Percentiles rank a stretch among this genome's conserved stretches.
These are phyloP conservation scores for Caryopteris hybrid DNA, from an alignment of 305 asterid genomes.

Conservation along the genomic window DNA sequence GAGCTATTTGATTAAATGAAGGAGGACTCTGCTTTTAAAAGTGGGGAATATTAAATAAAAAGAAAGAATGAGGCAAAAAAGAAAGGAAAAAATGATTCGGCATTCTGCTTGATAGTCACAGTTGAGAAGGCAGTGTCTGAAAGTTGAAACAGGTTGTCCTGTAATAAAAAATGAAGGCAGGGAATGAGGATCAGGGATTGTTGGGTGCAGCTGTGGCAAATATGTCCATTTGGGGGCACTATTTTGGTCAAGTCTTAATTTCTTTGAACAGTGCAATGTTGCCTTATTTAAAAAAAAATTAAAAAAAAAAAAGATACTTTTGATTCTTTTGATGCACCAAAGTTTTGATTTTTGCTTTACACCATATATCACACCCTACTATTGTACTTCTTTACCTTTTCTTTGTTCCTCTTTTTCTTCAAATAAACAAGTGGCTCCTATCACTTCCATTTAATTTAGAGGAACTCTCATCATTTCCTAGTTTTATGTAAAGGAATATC, in stretches of 20 bases:
- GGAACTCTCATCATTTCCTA: not conserved
- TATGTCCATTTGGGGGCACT: slow-evolving; percentile 34
- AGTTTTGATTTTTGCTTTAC: slow-evolving; percentile 40
- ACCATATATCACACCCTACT: slow-evolving; percentile 33
- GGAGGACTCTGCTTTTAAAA: too few species aligned
- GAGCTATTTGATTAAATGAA: too few species aligned
- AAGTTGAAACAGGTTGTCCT: slow-evolving; percentile 24
- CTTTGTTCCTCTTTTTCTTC: not conserved
- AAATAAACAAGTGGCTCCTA: not conserved
- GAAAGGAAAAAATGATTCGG: too few species aligned
- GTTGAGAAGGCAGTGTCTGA: slow-evolving; percentile 18
- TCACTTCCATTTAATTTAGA: not conserved
- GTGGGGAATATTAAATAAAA: too few species aligned
- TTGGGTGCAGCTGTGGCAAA: slow-evolving; percentile 47
- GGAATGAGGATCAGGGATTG: slow-evolving; percentile 33
- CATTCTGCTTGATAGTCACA: slow-evolving; percentile 20
- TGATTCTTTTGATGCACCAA: slow-evolving; percentile 41
- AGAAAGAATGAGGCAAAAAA: not conserved
- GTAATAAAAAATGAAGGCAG: slow-evolving; percentile 11
- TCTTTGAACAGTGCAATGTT: slow-evolving; percentile 14
- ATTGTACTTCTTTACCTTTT: slow-evolving; percentile 15
- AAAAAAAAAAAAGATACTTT: slow-evolving; percentile 3
- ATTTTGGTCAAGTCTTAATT: slow-evolving; percentile 32
- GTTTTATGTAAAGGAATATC: too few species aligned
- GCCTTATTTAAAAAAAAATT: not conserved